Conservation (phyloP, 2,329 filamentous ascomycete genomes). For the Exserohilum turcica region DNA sequence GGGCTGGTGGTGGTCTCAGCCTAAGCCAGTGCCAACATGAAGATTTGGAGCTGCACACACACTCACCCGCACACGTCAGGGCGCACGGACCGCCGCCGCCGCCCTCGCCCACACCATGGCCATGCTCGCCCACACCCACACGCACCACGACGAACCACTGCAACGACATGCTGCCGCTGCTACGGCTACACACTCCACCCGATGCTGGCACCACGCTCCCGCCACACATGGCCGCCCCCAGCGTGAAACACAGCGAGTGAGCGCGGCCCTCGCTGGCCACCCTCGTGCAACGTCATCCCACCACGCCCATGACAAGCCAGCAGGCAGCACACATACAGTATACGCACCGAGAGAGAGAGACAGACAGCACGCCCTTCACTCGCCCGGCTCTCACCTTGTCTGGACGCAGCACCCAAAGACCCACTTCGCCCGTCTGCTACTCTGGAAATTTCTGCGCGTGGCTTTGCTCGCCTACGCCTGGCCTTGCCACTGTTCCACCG, state of each 20-base stretch:
- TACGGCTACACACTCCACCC: background rate
- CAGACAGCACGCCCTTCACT: background rate
- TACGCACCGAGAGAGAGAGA: too few species aligned
- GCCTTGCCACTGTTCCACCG: constrained; percentile 1
- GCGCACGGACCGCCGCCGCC: constrained; percentile 14
- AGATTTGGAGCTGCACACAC: constrained; percentile 23
- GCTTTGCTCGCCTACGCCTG: constrained; percentile 10
- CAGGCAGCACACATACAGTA: constrained; percentile 24
- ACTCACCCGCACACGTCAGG: too few species aligned
- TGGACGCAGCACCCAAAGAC: constrained; percentile 6
- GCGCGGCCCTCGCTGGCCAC: constrained; percentile 23
- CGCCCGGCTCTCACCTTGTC: constrained; percentile 4
- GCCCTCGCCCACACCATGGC: background rate
- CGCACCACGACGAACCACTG: background rate
- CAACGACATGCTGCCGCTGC: background rate
- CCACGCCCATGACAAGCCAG: constrained; percentile 28
- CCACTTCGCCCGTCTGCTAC: constrained; percentile 25
- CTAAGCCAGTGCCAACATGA: constrained; percentile 17
- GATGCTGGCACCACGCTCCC: too few species aligned
- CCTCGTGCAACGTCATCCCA: constrained; percentile 35
- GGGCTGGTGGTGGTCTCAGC: constrained; percentile 19
- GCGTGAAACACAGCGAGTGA: constrained; percentile 21
- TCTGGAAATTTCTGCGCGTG: constrained; percentile 21
- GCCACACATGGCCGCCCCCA: constrained; percentile 1
- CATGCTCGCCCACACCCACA: background rate